These are phyloP conservation scores for Phallus indusiatus DNA, from an alignment of 768 basidiomycete genomes.

Conservation along the genomic window DNA sequence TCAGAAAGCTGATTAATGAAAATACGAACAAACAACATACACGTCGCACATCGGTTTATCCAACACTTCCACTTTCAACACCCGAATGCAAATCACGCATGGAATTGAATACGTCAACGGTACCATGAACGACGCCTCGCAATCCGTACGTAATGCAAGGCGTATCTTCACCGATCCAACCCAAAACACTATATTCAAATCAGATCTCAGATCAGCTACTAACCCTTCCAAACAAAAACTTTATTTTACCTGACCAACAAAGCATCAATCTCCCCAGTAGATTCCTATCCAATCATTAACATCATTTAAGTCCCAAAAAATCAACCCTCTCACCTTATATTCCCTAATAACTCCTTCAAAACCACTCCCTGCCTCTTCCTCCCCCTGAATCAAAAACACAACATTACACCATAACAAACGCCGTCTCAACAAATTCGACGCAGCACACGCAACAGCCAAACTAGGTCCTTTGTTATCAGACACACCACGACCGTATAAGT, in stretches of 20 bases:
- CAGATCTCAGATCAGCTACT: neutral
- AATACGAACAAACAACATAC: too few species aligned
- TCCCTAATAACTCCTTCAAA: conserved; percentile 68
- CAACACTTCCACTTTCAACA: conserved; percentile 79
- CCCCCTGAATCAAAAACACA: conserved; percentile 89
- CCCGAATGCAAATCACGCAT: conserved; percentile 87
- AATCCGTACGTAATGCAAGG: conserved; percentile 95
- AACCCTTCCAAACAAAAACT: too few species aligned
- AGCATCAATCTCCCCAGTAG: conserved; percentile 80
- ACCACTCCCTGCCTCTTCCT: conserved; percentile 95
- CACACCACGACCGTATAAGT: conserved; percentile 86
- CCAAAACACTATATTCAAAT: conserved; percentile 64
- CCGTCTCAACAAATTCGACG: too few species aligned
- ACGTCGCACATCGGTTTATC: conserved; percentile 92
- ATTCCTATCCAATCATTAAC: too few species aligned
- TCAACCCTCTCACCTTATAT: conserved; percentile 71
- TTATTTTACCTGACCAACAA: conserved; percentile 70
- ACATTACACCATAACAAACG: conserved; percentile 79
- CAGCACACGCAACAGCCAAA: too few species aligned
- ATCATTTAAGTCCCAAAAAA: too few species aligned
- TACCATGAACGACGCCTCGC: conserved; percentile 87
- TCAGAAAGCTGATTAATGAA: neutral
- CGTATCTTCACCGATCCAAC: conserved; percentile 88
- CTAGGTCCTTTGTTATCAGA: conserved; percentile 98
- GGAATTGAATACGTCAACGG: conserved; percentile 60